Conservation (phyloP, 2,329 filamentous ascomycete species). For the Diaporthe destruens region DNA sequence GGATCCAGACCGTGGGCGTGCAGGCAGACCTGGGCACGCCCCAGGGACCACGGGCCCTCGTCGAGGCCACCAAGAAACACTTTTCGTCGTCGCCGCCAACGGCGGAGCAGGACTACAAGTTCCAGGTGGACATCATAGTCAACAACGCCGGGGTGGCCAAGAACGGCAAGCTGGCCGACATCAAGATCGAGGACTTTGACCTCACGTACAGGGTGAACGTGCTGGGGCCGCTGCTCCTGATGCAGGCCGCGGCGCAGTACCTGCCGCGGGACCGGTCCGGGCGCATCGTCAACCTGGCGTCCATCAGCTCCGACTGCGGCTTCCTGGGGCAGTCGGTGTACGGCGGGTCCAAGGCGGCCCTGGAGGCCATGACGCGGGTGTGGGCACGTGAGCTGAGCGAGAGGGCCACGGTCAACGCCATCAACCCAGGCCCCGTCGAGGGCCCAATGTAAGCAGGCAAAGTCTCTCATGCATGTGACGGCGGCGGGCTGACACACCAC, state of each 20-base stretch:
- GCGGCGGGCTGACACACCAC: background rate
- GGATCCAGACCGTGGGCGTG: constrained; percentile 70
- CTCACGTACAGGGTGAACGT: constrained; percentile 85
- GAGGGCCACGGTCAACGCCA: constrained; percentile 66
- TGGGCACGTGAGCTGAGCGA: constrained; percentile 69
- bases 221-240: constrained; percentile 81
- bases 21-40: constrained; percentile 79
- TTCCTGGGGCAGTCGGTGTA: constrained; percentile 69
- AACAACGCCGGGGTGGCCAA: constrained; percentile 84
- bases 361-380: constrained; percentile 71
- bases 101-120: constrained; percentile 52
- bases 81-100: constrained; percentile 62
- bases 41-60: constrained; percentile 69
- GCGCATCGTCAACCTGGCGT: constrained; percentile 68
- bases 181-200: constrained; percentile 75
- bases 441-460: constrained; percentile 58
- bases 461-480: too few species aligned
- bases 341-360: constrained; percentile 68
- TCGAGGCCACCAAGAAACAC: constrained; percentile 69
- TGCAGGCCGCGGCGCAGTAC: constrained; percentile 78
- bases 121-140: constrained; percentile 85
- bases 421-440: constrained; percentile 69
- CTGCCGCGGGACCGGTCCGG: constrained; percentile 76
- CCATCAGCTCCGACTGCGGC: constrained; percentile 65
- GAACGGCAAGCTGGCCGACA: constrained; percentile 75